A percentile compares a stretch with the other conserved stretches of the same genome.
phyloP scores from a whole-genome alignment of 805 yeast genomes.

The Yamadazyma sp. region DNA sequence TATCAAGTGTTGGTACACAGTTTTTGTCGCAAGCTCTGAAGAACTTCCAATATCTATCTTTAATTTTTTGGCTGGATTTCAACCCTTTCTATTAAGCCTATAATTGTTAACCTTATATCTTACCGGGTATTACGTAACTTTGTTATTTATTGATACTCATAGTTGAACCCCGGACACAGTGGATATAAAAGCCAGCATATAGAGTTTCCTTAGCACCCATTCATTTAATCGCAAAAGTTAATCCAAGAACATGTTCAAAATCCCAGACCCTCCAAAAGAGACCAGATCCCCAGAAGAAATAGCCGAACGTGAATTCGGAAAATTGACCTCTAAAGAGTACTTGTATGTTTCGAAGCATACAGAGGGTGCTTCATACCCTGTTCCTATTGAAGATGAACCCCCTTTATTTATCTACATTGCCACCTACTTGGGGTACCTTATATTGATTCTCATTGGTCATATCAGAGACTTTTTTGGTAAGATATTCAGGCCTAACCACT shows the following conservation, averaged over 20 bases:
- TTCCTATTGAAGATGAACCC: slow-evolving; percentile 79
- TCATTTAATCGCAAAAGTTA: too few species aligned
- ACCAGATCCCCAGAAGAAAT: slow-evolving; percentile 29
- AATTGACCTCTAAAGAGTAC: slow-evolving; percentile 61
- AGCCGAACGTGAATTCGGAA: slow-evolving; percentile 71
- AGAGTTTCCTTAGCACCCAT: too few species aligned
- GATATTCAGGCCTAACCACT: slow-evolving; percentile 63
- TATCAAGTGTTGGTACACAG: too few species aligned
- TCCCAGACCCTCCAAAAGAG: slow-evolving; percentile 43
- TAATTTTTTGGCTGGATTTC: too few species aligned
- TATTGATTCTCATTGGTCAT: slow-evolving; percentile 86
- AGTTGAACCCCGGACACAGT: too few species aligned
- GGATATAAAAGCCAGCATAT: too few species aligned
- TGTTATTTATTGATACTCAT: too few species aligned
- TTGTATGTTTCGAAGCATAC: slow-evolving; percentile 62
- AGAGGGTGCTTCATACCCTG: slow-evolving; percentile 55
- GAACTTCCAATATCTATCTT: too few species aligned
- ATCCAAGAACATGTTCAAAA: slow-evolving; percentile 16
- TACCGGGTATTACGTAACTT: too few species aligned
- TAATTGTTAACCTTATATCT: too few species aligned
- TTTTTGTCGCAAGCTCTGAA: too few species aligned
- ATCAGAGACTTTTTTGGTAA: slow-evolving; percentile 85
- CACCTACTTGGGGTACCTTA: slow-evolving; percentile 82
- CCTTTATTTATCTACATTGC: slow-evolving; percentile 75
- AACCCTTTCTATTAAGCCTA: too few species aligned